A percentile compares a stretch with the other conserved stretches of the same genome.
Evolutionary conservation across 2,329 filamentous ascomycete genomes (phyloP).

Genomic region (Drechmeria coniospora): DNA sequence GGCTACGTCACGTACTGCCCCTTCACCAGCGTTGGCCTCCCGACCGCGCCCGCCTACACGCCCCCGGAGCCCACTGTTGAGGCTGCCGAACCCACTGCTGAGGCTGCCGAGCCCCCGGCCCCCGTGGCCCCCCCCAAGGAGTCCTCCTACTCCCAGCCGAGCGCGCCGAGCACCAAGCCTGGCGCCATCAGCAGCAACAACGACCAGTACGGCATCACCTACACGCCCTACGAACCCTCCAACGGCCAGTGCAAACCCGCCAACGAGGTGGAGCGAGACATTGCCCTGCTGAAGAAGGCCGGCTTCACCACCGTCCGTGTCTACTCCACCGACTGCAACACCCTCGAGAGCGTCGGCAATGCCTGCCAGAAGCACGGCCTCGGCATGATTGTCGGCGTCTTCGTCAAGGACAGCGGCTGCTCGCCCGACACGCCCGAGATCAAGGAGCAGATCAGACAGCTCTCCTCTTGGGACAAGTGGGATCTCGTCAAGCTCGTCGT

Average conservation of each 20-base stretch:
- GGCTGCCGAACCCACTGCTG: constrained; percentile 8
- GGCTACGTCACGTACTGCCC: constrained; percentile 58
- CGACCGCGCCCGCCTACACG: constrained; percentile 16
- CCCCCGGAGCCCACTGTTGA: constrained; percentile 14
- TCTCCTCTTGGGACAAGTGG: constrained; percentile 61
- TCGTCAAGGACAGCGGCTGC: constrained; percentile 53
- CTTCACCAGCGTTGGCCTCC: constrained; percentile 31
- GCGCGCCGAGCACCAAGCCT: too few relatives aligned
- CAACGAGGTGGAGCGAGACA: constrained; percentile 41
- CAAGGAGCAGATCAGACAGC: constrained; percentile 56
- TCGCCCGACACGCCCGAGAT: constrained; percentile 43
- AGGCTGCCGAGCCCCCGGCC: too few relatives aligned
- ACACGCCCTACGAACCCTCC: constrained; percentile 53
- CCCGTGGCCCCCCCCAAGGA: constrained; percentile 4
- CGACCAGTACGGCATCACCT: constrained; percentile 60
- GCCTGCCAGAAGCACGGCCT: constrained; percentile 53
- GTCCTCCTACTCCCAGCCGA: constrained; percentile 5
- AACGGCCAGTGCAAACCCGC: constrained; percentile 50
- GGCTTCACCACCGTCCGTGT: constrained; percentile 63
- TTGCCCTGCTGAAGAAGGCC: constrained; percentile 43
- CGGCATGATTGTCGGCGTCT: constrained; percentile 77
- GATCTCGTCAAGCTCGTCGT: constrained; percentile 64
- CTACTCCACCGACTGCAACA: constrained; percentile 85
- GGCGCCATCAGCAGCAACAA: constrained; percentile 24
- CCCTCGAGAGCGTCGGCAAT: constrained; percentile 57